A percentile compares a stretch with the other conserved stretches of the same genome.
phyloP scores from a whole-genome alignment of 2,329 filamentous ascomycete genomes.

The Fusarium irregulare region DNA sequence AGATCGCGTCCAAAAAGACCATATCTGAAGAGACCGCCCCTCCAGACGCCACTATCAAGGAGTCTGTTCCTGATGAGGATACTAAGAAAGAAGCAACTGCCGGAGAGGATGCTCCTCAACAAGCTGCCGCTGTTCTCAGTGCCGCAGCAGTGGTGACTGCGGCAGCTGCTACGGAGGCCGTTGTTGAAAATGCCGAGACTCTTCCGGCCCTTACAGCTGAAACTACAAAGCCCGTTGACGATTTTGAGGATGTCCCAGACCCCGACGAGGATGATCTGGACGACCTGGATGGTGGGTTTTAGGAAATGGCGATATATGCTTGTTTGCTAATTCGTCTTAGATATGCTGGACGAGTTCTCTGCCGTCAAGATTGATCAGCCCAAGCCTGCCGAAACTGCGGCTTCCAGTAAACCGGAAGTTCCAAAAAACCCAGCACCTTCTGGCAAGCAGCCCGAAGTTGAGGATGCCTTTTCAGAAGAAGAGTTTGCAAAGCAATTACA shows the following conservation, averaged over 20 bases:
- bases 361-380: constrained; percentile 63
- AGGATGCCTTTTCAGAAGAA: constrained; percentile 70
- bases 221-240: constrained; percentile 13
- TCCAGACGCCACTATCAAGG: neutral
- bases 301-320: neutral
- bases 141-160: constrained; percentile 24
- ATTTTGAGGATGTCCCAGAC: constrained; percentile 75
- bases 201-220: constrained; percentile 5
- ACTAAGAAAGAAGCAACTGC: constrained; percentile 2
- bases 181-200: constrained; percentile 10
- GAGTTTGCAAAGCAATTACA: constrained; percentile 90
- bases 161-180: constrained; percentile 21
- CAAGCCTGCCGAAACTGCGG: constrained; percentile 44
- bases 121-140: constrained; percentile 15
- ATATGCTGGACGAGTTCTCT: constrained; percentile 93
- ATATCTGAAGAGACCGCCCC: neutral
- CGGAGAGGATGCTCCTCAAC: neutral
- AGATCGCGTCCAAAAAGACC: neutral
- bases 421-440: constrained; percentile 50
- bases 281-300: constrained; percentile 80
- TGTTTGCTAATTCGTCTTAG: constrained; percentile 57
- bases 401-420: constrained; percentile 48
- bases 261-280: constrained; percentile 93
- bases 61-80: neutral
- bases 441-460: constrained; percentile 35